Evolutionary conservation across 768 basidiomycete genomes (phyloP).

Genomic region (Boletus subcaerulescens): DNA sequence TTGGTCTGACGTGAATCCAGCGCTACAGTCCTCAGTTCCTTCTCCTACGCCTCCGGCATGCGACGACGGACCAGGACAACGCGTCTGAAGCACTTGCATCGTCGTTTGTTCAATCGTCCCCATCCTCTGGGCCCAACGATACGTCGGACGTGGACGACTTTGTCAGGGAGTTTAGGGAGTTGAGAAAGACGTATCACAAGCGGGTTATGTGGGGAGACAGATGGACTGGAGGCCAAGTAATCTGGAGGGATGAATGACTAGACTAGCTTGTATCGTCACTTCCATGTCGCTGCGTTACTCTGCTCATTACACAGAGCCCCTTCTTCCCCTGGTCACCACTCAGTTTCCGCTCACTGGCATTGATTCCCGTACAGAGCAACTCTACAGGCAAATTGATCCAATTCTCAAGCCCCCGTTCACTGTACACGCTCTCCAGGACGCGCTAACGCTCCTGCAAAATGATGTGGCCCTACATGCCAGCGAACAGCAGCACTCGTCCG

Average conservation of each 20-base stretch:
- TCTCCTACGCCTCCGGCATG: slow-evolving; percentile 81
- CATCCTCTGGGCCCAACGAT: slow-evolving; percentile 27
- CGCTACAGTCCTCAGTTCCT: slow-evolving; percentile 86
- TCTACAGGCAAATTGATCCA: slow-evolving; percentile 15
- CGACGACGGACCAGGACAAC: slow-evolving; percentile 88
- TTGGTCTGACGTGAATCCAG: slow-evolving; percentile 39
- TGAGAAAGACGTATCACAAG: slow-evolving; percentile 90
- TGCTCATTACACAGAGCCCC: slow-evolving; percentile 26
- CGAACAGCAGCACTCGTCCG: slow-evolving; percentile 3
- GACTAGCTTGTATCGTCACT: slow-evolving; percentile 4
- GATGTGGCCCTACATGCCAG: not conserved
- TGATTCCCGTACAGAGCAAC: slow-evolving; percentile 8
- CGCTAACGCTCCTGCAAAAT: slow-evolving; percentile 14
- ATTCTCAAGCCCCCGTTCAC: slow-evolving; percentile 22
- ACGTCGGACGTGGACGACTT: slow-evolving; percentile 75
- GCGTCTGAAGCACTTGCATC: slow-evolving; percentile 80
- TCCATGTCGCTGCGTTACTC: slow-evolving; percentile 22
- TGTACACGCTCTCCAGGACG: slow-evolving; percentile 14
- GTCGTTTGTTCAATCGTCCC: slow-evolving; percentile 70
- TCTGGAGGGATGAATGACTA: slow-evolving; percentile 66
- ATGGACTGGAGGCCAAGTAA: slow-evolving; percentile 82
- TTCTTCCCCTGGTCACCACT: slow-evolving; percentile 17
- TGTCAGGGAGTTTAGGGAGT: slow-evolving; percentile 81
- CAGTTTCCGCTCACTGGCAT: slow-evolving; percentile 5
- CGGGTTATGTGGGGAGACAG: slow-evolving; percentile 85